phyloP scores from a whole-genome alignment of 2,329 filamentous ascomycete genomes.

The Stachybotrys chlorohalonatus region DNA sequence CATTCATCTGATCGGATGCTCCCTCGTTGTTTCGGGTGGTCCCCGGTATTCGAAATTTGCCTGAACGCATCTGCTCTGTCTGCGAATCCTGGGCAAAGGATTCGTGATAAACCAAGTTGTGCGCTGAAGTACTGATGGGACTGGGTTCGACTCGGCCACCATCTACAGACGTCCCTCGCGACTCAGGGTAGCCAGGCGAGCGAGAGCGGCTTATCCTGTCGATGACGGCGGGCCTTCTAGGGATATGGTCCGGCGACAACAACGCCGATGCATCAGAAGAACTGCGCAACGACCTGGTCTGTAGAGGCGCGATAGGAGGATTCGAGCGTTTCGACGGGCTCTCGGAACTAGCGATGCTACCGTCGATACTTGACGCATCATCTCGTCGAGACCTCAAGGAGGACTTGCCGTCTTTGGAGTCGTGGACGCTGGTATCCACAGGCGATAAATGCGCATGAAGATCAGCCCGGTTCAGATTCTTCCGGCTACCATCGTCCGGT shows the following conservation, averaged over 20 bases:
- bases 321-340: constrained; percentile 30
- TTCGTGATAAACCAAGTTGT: constrained; percentile 48
- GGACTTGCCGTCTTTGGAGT: constrained; percentile 24
- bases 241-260: constrained; percentile 26
- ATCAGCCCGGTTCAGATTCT: constrained; percentile 35
- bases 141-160: constrained; percentile 47
- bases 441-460: constrained; percentile 24
- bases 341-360: constrained; percentile 31
- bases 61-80: constrained; percentile 34
- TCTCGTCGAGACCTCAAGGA: constrained; percentile 28
- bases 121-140: constrained; percentile 48
- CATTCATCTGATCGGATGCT: constrained; percentile 49
- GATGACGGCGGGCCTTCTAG: constrained; percentile 41
- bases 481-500: constrained; percentile 34
- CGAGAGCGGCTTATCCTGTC: constrained; percentile 43
- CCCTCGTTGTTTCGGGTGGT: constrained; percentile 45
- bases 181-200: constrained; percentile 32
- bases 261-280: constrained; percentile 25
- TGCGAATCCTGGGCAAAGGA: constrained; percentile 41
- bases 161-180: constrained; percentile 51
- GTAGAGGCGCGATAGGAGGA: constrained; percentile 21
- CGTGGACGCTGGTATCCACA: constrained; percentile 28
- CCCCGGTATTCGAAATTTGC: constrained; percentile 43
- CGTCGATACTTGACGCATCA: constrained; percentile 35
- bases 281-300: constrained; percentile 24